Evolutionary conservation across 345 rosid genomes (phyloP), one percentile per base, ranked within the genome.

Genomic region (Pugionium dolabratum): DNA sequence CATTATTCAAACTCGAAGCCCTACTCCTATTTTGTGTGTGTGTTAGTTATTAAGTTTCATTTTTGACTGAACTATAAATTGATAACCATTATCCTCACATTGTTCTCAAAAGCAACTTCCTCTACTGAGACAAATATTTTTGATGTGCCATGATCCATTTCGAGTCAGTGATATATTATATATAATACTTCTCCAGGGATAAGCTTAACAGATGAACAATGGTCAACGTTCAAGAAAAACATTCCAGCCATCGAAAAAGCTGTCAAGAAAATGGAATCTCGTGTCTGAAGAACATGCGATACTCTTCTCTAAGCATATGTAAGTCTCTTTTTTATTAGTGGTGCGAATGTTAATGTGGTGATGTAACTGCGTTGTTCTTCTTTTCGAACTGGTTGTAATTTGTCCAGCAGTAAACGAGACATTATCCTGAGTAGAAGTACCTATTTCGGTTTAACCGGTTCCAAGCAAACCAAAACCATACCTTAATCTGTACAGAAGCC

Each of bases 121-220:
- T 33, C 4, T 30, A 18, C 4, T 10, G 42, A n/a, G 28, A 41
- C 37, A 33, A 8, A 42, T 6, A 42, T 11, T 6, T 18, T 28
- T 41, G 9, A 42, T 41, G 27, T 51, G 32, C 27, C 64, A 30
- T 27, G 52, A 48, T 59, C 10, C 9, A 18, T 18, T 18, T 18
- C 18, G 18, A 18, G 18, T 18, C 18, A 18, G 0, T 35, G 44
- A 35, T 62, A 1, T 28, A 3, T 27, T 32, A 9, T 48, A 3
- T 18, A 35, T 25, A 0, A 18, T 48, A 9, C 62, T 2, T 68
- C 25, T 56, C 3, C 81, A 93, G 98, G 98, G 48, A 93, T 90
- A 77, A 85, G 96, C 75, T 78, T 93, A 80, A 85, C 88, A 1
- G 89, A 80, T 73, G 96, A 93, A 8, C 98, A 93, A 48, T 93